Conservation (phyloP, 345 rosid species). For the Eutrema japonicum region DNA sequence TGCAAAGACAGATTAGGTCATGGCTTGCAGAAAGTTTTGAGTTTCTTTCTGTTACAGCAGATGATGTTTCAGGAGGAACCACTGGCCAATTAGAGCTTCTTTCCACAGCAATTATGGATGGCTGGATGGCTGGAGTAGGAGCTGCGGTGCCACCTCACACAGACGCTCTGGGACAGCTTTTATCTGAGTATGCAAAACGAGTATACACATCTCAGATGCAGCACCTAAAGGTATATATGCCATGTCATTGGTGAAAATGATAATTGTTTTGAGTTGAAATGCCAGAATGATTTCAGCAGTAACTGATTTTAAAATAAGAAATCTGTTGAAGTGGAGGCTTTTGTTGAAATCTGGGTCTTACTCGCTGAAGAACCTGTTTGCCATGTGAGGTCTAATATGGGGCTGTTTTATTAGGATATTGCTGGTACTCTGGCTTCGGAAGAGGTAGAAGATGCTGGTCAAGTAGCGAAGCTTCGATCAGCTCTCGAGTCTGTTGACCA, state of each 20-base stretch:
- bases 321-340: not conserved
- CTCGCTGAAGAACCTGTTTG: slow-evolving; percentile 18
- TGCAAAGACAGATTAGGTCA: slow-evolving; percentile 90
- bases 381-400: slow-evolving; percentile 19
- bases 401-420: slow-evolving; percentile 63
- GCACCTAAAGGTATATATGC: slow-evolving; percentile 77
- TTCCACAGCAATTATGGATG: slow-evolving; percentile 99
- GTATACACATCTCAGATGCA: slow-evolving; percentile 94
- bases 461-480: slow-evolving; percentile 88
- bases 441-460: slow-evolving; percentile 83
- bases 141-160: slow-evolving; percentile 95
- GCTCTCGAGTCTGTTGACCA: slow-evolving; percentile 99
- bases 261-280: not conserved
- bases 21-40: slow-evolving; percentile 98
- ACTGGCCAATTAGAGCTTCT: slow-evolving; percentile 97
- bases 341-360: slow-evolving; percentile 4
- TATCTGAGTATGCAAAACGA: slow-evolving; percentile 90
- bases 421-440: slow-evolving; percentile 94
- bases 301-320: not conserved
- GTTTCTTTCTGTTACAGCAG: slow-evolving; percentile 86
- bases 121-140: slow-evolving; percentile 99
- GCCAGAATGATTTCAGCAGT: slow-evolving; percentile 5
- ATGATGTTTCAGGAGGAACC: slow-evolving; percentile 77
- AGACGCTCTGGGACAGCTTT: slow-evolving; percentile 95
- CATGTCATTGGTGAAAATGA: not conserved